Conservation (phyloP, 768 basidiomycete species). For the Tephrocybe rancida region DNA sequence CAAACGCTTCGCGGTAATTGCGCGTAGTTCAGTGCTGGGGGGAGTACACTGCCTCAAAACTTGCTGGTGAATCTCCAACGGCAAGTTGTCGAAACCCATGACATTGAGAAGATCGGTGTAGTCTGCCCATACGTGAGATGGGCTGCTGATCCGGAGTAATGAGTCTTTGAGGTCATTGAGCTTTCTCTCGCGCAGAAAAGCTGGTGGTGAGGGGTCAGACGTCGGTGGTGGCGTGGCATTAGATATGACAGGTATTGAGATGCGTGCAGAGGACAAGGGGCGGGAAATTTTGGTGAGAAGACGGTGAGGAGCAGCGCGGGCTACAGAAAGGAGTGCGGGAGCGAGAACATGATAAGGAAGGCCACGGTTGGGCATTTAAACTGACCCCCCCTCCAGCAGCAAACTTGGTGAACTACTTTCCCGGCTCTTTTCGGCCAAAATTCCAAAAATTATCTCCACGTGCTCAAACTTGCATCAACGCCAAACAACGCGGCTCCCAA, state of each 20-base stretch:
- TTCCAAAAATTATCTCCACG: constrained; percentile 13
- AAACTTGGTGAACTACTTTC: neutral
- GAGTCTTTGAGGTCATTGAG: constrained; percentile 31
- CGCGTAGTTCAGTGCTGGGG: constrained; percentile 45
- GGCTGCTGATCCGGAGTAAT: constrained; percentile 36
- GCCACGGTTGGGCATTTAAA: constrained; percentile 27
- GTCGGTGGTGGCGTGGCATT: neutral
- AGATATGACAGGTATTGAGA: constrained; percentile 9
- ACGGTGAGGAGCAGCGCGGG: constrained; percentile 10
- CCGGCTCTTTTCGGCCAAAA: neutral
- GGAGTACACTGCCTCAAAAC: constrained; percentile 72
- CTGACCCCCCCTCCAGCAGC: constrained; percentile 2
- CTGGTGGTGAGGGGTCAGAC: constrained; percentile 10
- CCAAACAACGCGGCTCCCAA: constrained; percentile 18
- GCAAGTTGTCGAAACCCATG: constrained; percentile 50
- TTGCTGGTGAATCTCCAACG: constrained; percentile 66
- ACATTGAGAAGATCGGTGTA: constrained; percentile 61
- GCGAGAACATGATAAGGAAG: constrained; percentile 18
- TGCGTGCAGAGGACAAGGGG: constrained; percentile 14
- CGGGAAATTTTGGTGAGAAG: constrained; percentile 2
- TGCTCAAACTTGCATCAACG: constrained; percentile 6
- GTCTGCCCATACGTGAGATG: constrained; percentile 61
- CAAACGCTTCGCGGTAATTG: constrained; percentile 42
- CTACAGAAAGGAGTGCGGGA: constrained; percentile 19
- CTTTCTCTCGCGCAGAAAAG: constrained; percentile 16